Conservation (phyloP, 768 basidiomycete genomes). For the Leccinellum luteum region DNA sequence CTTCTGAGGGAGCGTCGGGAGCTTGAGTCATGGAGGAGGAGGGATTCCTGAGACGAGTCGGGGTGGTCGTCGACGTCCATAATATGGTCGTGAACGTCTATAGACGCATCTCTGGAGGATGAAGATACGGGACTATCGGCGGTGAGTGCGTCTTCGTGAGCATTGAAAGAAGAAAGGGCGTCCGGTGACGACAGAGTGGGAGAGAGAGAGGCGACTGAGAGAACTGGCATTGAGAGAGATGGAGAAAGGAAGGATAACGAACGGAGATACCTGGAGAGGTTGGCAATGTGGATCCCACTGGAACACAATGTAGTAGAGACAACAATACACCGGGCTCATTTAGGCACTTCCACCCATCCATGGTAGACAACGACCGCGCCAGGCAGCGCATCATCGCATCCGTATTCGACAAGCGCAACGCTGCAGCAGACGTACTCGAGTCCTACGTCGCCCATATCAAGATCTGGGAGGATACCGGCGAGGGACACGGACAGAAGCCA, state of each 20-base stretch:
- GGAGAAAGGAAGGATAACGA: constrained; percentile 1
- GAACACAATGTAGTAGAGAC: not conserved
- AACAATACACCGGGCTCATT: constrained; percentile 5
- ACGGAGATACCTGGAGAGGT: constrained; percentile 11
- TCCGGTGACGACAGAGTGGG: constrained; percentile 32
- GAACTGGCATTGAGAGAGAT: constrained; percentile 17
- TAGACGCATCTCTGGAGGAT: constrained; percentile 32
- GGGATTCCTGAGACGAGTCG: constrained; percentile 27
- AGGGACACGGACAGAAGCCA: constrained; percentile 74
- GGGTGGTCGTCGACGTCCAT: constrained; percentile 27
- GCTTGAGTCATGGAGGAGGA: constrained; percentile 21
- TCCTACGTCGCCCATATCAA: constrained; percentile 86
- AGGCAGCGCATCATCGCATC: constrained; percentile 76
- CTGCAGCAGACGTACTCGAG: constrained; percentile 64
- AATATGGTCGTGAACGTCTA: constrained; percentile 22
- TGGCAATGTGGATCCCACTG: constrained; percentile 4
- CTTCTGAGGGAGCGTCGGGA: constrained; percentile 30
- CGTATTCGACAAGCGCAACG: constrained; percentile 74
- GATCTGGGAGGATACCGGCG: constrained; percentile 87
- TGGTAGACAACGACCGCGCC: constrained; percentile 48
- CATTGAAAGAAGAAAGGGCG: constrained; percentile 33
- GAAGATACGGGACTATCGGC: constrained; percentile 31
- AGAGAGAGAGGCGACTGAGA: constrained; percentile 21
- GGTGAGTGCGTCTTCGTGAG: constrained; percentile 27
- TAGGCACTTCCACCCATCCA: constrained; percentile 16